Evolutionary conservation across 2,329 filamentous ascomycete genomes (phyloP).

Genomic region (Graphilbum ipis-grandicollis): DNA sequence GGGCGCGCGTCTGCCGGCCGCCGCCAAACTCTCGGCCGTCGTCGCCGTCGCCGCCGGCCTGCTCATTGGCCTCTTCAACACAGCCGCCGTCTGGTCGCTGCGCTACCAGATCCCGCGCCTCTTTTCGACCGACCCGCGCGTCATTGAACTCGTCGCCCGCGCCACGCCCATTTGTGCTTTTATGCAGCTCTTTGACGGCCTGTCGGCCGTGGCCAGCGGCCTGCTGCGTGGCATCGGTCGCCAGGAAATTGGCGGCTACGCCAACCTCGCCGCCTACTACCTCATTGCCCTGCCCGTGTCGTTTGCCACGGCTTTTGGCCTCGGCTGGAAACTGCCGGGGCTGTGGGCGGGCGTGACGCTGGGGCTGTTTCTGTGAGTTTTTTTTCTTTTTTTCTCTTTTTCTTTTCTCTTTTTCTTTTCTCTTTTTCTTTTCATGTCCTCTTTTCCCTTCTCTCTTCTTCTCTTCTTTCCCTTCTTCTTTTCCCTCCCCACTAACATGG

Average conservation of each 20-base stretch:
- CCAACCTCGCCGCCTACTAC: conserved; percentile 79
- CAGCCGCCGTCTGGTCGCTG: conserved; percentile 49
- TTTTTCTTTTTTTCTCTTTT: not conserved
- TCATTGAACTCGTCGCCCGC: conserved; percentile 47
- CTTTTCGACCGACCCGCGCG: conserved; percentile 57
- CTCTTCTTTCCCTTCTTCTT: not conserved
- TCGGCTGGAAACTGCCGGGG: conserved; percentile 61
- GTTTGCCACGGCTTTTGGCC: conserved; percentile 59
- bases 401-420: too few relatives aligned
- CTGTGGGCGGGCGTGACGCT: conserved; percentile 68
- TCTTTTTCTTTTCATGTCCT: too few relatives aligned
- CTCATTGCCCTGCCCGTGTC: conserved; percentile 69
- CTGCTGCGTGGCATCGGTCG: conserved; percentile 73
- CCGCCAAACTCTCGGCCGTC: conserved; percentile 64
- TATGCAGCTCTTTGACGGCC: conserved; percentile 78
- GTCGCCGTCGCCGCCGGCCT: conserved; percentile 51
- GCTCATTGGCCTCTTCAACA: conserved; percentile 63
- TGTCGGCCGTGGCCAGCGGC: conserved; percentile 67
- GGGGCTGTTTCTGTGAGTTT: conserved; percentile 44
- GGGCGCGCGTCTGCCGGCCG: conserved; percentile 64
- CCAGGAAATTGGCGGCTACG: conserved; percentile 78
- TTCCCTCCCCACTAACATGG: conserved; percentile 1
- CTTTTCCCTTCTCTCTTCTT: not conserved
- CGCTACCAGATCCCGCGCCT: conserved; percentile 60
- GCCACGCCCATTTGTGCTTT: conserved; percentile 68